These are phyloP conservation scores for Solanum clarkiae DNA, from an alignment of 257 asterid genomes.

Conservation along the genomic window DNA sequence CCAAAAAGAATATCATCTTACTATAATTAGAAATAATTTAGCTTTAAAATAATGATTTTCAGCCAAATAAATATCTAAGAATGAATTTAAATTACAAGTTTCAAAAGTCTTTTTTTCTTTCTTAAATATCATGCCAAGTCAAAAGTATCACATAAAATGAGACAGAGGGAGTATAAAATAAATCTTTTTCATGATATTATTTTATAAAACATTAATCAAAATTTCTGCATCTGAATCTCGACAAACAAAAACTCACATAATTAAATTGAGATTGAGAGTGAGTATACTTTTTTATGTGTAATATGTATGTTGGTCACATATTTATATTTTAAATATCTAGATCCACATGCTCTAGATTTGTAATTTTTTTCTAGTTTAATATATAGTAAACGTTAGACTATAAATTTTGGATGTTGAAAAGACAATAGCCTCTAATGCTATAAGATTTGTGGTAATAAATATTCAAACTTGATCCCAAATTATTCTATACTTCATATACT, in stretches of 20 bases:
- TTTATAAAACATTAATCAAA: background rate
- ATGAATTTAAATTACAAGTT: no score
- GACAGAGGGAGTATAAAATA: no score
- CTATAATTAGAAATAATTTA: no score
- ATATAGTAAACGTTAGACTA: background rate
- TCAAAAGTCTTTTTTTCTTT: no score
- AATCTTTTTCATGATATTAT: no score
- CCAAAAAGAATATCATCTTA: no score
- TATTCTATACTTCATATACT: no score
- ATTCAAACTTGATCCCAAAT: background rate
- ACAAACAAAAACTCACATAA: background rate
- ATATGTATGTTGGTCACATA: background rate
- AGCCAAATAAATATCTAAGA: no score
- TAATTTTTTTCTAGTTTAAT: background rate
- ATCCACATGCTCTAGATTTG: background rate
- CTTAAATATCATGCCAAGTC: no score
- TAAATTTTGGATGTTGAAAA: background rate
- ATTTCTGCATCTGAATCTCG: background rate
- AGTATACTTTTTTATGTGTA: background rate
- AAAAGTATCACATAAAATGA: no score
- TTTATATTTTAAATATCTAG: background rate
- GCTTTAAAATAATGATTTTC: no score
- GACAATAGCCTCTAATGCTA: background rate
- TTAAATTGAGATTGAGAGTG: background rate
- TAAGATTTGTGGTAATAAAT: background rate